phyloP scores from a whole-genome alignment of 805 yeast genomes.

The Spathaspora boniae region DNA sequence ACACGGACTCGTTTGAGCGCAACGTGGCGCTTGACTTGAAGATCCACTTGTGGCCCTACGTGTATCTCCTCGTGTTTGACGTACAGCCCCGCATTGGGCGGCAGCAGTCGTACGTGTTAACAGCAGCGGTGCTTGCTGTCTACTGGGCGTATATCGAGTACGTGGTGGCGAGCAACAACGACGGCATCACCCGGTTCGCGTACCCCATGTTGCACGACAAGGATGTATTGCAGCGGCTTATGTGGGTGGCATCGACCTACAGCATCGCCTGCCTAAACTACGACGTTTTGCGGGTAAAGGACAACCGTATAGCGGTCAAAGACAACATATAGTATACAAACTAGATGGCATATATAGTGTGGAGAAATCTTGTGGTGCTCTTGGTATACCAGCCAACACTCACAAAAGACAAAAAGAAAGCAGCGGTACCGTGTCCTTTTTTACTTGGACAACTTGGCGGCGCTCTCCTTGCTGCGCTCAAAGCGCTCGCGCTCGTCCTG shows the following conservation, averaged over 20 bases:
- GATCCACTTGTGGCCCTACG: slow-evolving; percentile 22
- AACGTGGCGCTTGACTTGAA: slow-evolving; percentile 16
- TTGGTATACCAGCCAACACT: not conserved
- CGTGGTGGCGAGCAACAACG: slow-evolving; percentile 13
- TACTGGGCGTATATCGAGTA: slow-evolving; percentile 14
- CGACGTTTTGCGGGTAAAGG: slow-evolving; percentile 1
- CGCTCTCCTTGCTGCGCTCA: slow-evolving; percentile 18
- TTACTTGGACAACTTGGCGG: slow-evolving; percentile 7
- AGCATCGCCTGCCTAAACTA: slow-evolving; percentile 7
- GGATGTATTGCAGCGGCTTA: slow-evolving; percentile 2
- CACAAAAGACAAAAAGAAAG: not conserved
- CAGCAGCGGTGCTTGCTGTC: slow-evolving; percentile 6
- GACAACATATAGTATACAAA: not conserved
- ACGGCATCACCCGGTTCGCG: slow-evolving; percentile 3
- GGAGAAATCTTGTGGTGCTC: not conserved
- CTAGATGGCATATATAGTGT: not conserved
- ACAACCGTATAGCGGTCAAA: too few relatives aligned
- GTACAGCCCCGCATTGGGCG: slow-evolving; percentile 1
- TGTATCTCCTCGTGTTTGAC: slow-evolving; percentile 11
- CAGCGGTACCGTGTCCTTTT: too few relatives aligned
- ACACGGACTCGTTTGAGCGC: slow-evolving; percentile 16
- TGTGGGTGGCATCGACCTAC: slow-evolving; percentile 7
- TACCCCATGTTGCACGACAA: slow-evolving; percentile 8
- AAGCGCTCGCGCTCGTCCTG: slow-evolving; percentile 31
- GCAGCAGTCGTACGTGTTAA: slow-evolving; percentile 2